These are phyloP conservation scores for Colletotrichum endophyticum DNA, from an alignment of 2,329 filamentous ascomycete species.

Conservation along the genomic window DNA sequence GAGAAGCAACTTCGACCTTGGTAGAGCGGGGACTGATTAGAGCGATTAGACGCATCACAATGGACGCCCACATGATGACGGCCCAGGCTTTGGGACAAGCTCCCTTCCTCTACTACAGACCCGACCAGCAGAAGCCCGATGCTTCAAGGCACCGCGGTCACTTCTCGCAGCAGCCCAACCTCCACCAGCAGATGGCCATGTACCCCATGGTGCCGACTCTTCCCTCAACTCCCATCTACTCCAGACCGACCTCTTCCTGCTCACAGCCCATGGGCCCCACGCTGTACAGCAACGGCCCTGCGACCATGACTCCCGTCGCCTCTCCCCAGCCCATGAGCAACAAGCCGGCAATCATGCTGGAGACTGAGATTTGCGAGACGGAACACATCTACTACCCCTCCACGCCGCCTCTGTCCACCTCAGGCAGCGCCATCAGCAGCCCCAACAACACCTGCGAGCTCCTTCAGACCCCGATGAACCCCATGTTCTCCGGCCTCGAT, in stretches of 20 bases:
- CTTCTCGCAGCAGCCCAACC: constrained; percentile 58
- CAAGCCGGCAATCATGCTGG: constrained; percentile 79
- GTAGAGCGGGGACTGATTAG: constrained; percentile 22
- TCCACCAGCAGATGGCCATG: constrained; percentile 54
- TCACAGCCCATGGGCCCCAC: constrained; percentile 63
- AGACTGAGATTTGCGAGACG: constrained; percentile 71
- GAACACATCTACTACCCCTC: constrained; percentile 77
- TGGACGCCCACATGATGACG: constrained; percentile 67
- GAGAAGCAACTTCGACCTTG: not conserved
- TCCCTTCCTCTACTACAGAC: constrained; percentile 87
- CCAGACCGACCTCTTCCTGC: constrained; percentile 68
- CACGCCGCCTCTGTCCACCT: constrained; percentile 85
- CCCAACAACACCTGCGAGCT: constrained; percentile 75
- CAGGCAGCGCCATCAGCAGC: constrained; percentile 85
- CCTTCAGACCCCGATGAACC: constrained; percentile 82
- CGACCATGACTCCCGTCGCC: constrained; percentile 74
- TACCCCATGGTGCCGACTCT: constrained; percentile 62
- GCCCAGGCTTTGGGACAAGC: constrained; percentile 71
- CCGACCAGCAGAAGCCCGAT: constrained; percentile 71
- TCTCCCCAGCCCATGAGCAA: constrained; percentile 73
- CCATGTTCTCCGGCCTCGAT: constrained; percentile 76
- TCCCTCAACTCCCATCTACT: constrained; percentile 68
- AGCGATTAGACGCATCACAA: constrained; percentile 45
- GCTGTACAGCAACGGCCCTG: constrained; percentile 62
- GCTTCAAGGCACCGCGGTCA: constrained; percentile 72